Percentiles rank a stretch among this genome's conserved stretches.
Evolutionary conservation across 23 red algal species (phyloP).

Genomic region (Gracilaria domingensis): DNA sequence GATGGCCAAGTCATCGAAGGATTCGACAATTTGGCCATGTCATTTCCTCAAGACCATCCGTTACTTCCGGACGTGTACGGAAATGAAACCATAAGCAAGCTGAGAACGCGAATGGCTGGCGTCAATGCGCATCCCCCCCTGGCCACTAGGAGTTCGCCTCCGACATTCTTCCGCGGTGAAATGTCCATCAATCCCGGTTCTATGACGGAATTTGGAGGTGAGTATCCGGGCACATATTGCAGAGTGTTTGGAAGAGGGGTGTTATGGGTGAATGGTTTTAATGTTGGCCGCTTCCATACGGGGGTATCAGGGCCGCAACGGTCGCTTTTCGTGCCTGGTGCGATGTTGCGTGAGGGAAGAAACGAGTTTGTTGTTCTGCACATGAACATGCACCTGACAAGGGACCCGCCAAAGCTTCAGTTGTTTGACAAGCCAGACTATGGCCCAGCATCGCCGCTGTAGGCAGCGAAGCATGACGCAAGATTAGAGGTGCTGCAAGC

Average conservation of each 20-base stretch:
- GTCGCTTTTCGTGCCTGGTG: slow-evolving; percentile 47
- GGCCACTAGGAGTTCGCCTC: slow-evolving; percentile 23
- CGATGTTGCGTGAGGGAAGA: slow-evolving; percentile 43
- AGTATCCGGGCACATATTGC: slow-evolving; percentile 55
- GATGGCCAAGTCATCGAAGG: slow-evolving; percentile 13
- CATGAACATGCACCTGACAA: slow-evolving; percentile 55
- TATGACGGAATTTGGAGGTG: slow-evolving; percentile 33
- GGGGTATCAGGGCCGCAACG: slow-evolving; percentile 39
- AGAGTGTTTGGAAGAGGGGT: slow-evolving; percentile 49
- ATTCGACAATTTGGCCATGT: slow-evolving; percentile 40
- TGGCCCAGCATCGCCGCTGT: slow-evolving; percentile 9
- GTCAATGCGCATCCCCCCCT: slow-evolving; percentile 21
- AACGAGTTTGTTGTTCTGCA: slow-evolving; percentile 53
- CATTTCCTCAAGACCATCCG: slow-evolving; percentile 73
- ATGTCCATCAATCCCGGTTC: slow-evolving; percentile 58
- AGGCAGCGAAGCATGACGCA: not conserved
- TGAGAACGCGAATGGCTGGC: slow-evolving; percentile 39
- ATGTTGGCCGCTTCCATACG: slow-evolving; percentile 61
- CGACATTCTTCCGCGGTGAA: slow-evolving; percentile 45
- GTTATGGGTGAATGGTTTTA: slow-evolving; percentile 71
- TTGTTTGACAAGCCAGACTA: slow-evolving; percentile 48
- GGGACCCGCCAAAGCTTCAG: slow-evolving; percentile 41
- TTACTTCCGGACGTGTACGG: slow-evolving; percentile 16
- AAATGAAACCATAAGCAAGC: slow-evolving; percentile 32
- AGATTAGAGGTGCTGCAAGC: too few relatives aligned